Conservation (phyloP, 805 yeast species). For the Lipomyces sp. region DNA sequence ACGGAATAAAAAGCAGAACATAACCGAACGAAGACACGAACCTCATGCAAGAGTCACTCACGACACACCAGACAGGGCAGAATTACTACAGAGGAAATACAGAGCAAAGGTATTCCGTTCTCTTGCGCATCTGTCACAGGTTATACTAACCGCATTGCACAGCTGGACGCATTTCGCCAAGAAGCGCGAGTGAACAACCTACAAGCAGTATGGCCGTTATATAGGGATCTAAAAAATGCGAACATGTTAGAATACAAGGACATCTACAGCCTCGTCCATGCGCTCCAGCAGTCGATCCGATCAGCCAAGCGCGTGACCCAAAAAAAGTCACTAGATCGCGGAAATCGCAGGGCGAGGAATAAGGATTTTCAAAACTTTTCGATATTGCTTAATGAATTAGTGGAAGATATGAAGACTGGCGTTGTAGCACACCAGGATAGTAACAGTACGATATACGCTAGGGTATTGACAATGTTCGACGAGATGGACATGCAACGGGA, state of each 20-base stretch:
- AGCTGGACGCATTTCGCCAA: slow-evolving; percentile 1
- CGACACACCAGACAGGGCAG: neutral
- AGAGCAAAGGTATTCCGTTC: neutral
- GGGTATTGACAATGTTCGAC: slow-evolving; percentile 8
- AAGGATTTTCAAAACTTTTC: neutral
- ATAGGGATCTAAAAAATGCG: neutral
- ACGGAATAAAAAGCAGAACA: neutral
- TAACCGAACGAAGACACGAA: neutral
- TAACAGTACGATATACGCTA: neutral
- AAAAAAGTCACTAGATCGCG: neutral
- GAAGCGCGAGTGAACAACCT: slow-evolving; percentile 3
- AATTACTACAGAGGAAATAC: neutral
- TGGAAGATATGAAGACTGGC: slow-evolving; percentile 1
- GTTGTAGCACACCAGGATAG: neutral
- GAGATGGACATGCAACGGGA: slow-evolving; percentile 13
- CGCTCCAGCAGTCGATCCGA: neutral
- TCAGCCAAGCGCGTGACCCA: neutral
- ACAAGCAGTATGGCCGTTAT: slow-evolving; percentile 10
- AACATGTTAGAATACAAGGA: neutral
- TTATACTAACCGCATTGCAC: neutral
- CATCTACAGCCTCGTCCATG: neutral
- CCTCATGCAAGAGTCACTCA: neutral
- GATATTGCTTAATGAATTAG: neutral
- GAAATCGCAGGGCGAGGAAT: slow-evolving; percentile 5
- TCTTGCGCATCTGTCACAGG: neutral